These are phyloP conservation scores for Macrolepiota dolichaula DNA, from an alignment of 768 basidiomycete genomes.

Conservation along the genomic window DNA sequence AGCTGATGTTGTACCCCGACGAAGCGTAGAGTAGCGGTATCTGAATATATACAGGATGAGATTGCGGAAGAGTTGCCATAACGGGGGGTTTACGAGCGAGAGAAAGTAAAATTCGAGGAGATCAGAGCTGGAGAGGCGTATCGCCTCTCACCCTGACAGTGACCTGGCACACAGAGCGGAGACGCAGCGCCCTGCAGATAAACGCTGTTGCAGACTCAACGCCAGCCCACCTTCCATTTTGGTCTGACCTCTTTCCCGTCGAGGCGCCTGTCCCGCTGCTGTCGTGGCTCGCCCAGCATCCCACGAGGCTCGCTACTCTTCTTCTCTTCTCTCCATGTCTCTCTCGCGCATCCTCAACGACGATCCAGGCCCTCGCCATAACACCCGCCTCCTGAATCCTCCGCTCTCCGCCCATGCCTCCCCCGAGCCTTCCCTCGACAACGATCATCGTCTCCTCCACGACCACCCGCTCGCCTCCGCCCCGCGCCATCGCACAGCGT, in stretches of 20 bases:
- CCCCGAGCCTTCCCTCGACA: slow-evolving; percentile 17
- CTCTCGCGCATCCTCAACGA: slow-evolving; percentile 80
- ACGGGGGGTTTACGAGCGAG: neutral
- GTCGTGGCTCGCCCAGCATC: slow-evolving; percentile 25
- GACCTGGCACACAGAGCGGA: slow-evolving; percentile 4
- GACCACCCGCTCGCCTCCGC: slow-evolving; percentile 17
- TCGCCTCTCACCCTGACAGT: slow-evolving; percentile 7
- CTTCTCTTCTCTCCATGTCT: slow-evolving; percentile 49
- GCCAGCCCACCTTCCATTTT: slow-evolving; percentile 13
- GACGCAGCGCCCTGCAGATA: neutral
- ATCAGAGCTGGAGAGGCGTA: slow-evolving; percentile 2
- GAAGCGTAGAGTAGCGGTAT: slow-evolving; percentile 21
- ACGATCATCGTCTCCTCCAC: slow-evolving; percentile 12
- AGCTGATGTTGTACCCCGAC: slow-evolving; percentile 81
- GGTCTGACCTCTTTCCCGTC: slow-evolving; percentile 8
- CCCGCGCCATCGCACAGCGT: slow-evolving; percentile 17
- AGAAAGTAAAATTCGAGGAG: slow-evolving; percentile 6
- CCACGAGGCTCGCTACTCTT: slow-evolving; percentile 29
- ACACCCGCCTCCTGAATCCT: slow-evolving; percentile 29
- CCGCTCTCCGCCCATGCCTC: slow-evolving; percentile 21
- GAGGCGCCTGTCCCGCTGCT: slow-evolving; percentile 19
- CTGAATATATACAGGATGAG: slow-evolving; percentile 18
- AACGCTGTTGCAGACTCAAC: slow-evolving; percentile 8
- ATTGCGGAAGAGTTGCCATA: slow-evolving; percentile 13
- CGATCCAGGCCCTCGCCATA: slow-evolving; percentile 41